These are phyloP conservation scores for Exobasidium cylindrosporum DNA, from an alignment of 1,284 basidiomycete genomes.

Conservation along the genomic window DNA sequence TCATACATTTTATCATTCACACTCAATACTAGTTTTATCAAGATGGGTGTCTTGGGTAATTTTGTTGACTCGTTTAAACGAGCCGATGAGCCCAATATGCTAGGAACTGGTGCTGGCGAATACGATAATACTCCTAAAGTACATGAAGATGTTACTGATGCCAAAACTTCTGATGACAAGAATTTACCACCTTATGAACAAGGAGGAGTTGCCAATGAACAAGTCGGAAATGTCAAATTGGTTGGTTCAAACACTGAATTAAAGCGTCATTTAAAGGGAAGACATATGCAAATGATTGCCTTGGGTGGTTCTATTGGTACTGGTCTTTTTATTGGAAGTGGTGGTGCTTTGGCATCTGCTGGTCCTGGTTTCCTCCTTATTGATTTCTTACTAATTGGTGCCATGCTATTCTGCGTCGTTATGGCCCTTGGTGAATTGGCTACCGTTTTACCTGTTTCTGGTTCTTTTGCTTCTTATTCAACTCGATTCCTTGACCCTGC, in stretches of 20 bases:
- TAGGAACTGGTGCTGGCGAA: neutral
- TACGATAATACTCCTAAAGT: neutral
- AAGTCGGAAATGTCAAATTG: neutral
- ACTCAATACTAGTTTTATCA: too few species aligned
- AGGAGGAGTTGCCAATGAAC: constrained; percentile 18
- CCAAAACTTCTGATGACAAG: neutral
- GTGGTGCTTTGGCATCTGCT: constrained; percentile 57
- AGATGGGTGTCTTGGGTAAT: constrained; percentile 11
- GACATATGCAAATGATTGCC: constrained; percentile 58
- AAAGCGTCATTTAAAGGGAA: constrained; percentile 35
- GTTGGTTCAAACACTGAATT: constrained; percentile 24
- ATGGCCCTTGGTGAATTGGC: constrained; percentile 52
- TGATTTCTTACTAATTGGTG: constrained; percentile 47
- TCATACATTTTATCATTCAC: too few species aligned
- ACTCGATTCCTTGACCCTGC: constrained; percentile 46
- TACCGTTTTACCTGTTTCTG: constrained; percentile 37
- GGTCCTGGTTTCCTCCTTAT: constrained; percentile 58
- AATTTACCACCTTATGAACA: constrained; percentile 11
- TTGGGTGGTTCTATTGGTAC: constrained; percentile 62
- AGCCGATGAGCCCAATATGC: constrained; percentile 20
- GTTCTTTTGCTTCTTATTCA: constrained; percentile 44
- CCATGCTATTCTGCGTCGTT: constrained; percentile 55
- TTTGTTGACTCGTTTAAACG: constrained; percentile 25
- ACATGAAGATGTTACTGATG: neutral
- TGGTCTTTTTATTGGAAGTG: constrained; percentile 59